Percentiles rank a stretch among this genome's conserved stretches.
phyloP scores from a whole-genome alignment of 176 grass and related monocot genomes.

The Eleusine coracana region DNA sequence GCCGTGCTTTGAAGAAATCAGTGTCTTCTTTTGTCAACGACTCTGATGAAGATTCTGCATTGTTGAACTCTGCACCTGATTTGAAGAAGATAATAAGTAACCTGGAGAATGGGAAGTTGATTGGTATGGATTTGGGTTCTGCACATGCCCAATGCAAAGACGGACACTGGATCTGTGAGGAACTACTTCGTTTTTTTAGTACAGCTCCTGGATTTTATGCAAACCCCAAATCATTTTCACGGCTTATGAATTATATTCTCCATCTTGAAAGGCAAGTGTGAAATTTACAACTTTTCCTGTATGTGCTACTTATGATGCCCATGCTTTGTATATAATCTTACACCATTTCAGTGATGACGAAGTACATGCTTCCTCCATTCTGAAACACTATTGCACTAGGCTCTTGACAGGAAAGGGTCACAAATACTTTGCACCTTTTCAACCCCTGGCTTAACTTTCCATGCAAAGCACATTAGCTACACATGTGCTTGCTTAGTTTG shows the following conservation, averaged over 20 bases:
- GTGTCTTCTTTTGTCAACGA: conserved; percentile 46
- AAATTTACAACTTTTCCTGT: conserved; percentile 32
- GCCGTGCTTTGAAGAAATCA: conserved; percentile 61
- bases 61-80: conserved; percentile 66
- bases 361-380: not conserved
- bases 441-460: conserved; percentile 8
- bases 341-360: not conserved
- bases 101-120: conserved; percentile 46
- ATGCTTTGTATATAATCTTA: conserved; percentile 18
- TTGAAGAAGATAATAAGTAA: conserved; percentile 59
- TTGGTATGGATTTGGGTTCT: conserved; percentile 38
- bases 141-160: conserved; percentile 42
- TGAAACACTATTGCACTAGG: not conserved
- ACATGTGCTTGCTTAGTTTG: not conserved
- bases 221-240: conserved; percentile 57
- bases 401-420: not conserved
- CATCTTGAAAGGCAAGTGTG: conserved; percentile 85
- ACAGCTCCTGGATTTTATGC: conserved; percentile 74
- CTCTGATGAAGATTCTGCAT: conserved; percentile 43
- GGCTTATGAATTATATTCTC: conserved; percentile 71
- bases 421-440: not conserved
- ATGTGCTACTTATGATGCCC: conserved; percentile 22
- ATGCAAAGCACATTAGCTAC: not conserved
- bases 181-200: conserved; percentile 64
- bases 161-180: conserved; percentile 65